Base-by-base conservation (phyloP, 768 basidiomycete species). In the Agrocybe chaxingu region DNA sequence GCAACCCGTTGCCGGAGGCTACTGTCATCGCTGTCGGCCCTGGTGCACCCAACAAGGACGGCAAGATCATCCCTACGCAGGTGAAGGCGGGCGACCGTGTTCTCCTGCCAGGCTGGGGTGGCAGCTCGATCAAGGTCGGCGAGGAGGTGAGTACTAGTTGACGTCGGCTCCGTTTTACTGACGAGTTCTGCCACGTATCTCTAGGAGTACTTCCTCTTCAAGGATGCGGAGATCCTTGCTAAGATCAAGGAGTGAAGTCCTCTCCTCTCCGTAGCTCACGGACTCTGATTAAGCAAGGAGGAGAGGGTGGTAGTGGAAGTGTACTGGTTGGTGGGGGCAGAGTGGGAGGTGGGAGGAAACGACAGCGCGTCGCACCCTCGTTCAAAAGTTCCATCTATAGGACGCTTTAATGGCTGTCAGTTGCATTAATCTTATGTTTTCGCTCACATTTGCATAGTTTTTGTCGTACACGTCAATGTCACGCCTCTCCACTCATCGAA, bases 1-100 rank as follows among this genome's bases (percentile, higher is more conserved):
- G 68, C 57, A 83, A 69, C 59, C 94, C 94, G 18, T 80, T 98
- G n/a, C 94, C 96, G 2, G 96, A 98, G 72, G 96, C 93, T 4
- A 96, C 92, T 30, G 96, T 97, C 63, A 87, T 98, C 66, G 91
- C 97, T 24, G 87, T 91, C 42, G 96, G 96, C 49, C 96, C 96
- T 32, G 97, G 97, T 31, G 89, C 89, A n/a, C 87, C 84, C 16
- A 81, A 89, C 76, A 92, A 92, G 75, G 82, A 91, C 1, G 96
- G 96, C 32, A 66, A 75, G 8, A 46, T 96, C 7, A 70, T 87
- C 12, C 89, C 92, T 2, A 81, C 86, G 5, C 66, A 73, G 12
- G 95, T 98, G 42, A 84, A 87, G 72, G 78, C 88, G 12, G 96
- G 96, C 35, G 97, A 98, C 74, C 79, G 89, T 8, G 95, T 98